Evolutionary conservation across 164 flowering plant species (phyloP), one percentile per base, ranked within the genome.

Genomic region (Umbilicus rupestris): DNA sequence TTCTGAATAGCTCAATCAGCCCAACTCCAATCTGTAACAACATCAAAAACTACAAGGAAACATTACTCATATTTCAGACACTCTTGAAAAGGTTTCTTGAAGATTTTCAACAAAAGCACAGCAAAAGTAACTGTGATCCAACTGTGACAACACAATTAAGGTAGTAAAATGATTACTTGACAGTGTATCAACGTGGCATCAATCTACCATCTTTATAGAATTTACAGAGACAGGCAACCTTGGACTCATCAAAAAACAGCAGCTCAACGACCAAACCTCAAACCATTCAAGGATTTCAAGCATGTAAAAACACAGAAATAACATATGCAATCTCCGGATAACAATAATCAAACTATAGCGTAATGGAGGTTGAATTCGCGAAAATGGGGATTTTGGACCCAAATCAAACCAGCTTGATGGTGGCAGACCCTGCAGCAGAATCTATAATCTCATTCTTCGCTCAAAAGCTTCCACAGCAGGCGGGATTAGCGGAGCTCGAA

Each of bases 401-500:
- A 24, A 22, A 50, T 50, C 57, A 50, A 20, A 24, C 57, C 28
- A 50, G 26, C 57, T 50, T 50, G 28, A 22, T 50, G 26, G 57
- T 50, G 3, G 44, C 44, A 41, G 44, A 1, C 44, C 44, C 44
- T 12, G 44, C 44, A 41, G 12, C 57, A 50, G 28, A 3, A 22
- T 50, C 26, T 10, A 22, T 22, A 7, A 22, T 20, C 10, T 50
- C 57, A 50, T 6, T 20, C 57, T 50, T 22, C 26, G 28, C 26
- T 50, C 57, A 20, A 50, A 22, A 7, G 57, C 57, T 24, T 50
- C 57, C 9, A 20, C 28, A 24, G 26, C 57, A 22, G 57, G 29
- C 4, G 78, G 80, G 46, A 71, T 77, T 70, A 89, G 89, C 67
- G 94, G 92, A 1, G 86, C 78, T 11, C 76, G 85, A 52, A 80